A percentile compares a stretch with the other conserved stretches of the same genome.
Conservation (phyloP, 2,329 filamentous ascomycete species). For the Trichoderma sp. region DNA sequence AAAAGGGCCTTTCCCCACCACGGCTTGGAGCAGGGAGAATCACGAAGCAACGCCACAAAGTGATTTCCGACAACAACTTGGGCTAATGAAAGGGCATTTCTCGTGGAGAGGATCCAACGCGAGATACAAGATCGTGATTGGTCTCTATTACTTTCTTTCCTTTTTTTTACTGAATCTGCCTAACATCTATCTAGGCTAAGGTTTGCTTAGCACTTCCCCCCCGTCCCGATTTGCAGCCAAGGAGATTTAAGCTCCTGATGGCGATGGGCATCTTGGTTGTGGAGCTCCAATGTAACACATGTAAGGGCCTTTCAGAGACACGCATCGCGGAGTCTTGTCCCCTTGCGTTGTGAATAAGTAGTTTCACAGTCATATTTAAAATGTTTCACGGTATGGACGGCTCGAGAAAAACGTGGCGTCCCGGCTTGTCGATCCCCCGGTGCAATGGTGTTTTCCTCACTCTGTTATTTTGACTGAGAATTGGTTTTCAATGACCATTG, state of each 20-base stretch:
- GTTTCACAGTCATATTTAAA: background rate
- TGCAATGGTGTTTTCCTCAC: background rate
- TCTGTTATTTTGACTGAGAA: background rate
- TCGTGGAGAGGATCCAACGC: background rate
- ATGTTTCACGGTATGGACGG: background rate
- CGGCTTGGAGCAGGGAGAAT: constrained; percentile 3
- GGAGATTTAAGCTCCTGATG: background rate
- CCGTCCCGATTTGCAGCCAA: background rate
- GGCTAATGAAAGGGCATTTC: background rate
- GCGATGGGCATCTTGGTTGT: background rate
- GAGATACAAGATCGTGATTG: background rate
- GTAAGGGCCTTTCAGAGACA: background rate
- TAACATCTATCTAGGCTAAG: background rate
- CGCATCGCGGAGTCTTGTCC: background rate
- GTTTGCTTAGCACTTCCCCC: background rate
- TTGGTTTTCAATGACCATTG: background rate
- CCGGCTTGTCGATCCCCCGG: background rate
- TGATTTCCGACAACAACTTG: background rate
- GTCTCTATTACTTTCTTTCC: background rate
- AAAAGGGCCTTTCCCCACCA: background rate
- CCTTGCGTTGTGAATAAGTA: background rate
- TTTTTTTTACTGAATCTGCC: background rate
- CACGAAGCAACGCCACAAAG: background rate
- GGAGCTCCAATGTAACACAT: background rate
- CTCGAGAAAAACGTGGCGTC: background rate